A percentile compares a stretch with the other conserved stretches of the same genome.
Conservation (phyloP, 768 basidiomycete species). For the Pisolithus microcarpus region DNA sequence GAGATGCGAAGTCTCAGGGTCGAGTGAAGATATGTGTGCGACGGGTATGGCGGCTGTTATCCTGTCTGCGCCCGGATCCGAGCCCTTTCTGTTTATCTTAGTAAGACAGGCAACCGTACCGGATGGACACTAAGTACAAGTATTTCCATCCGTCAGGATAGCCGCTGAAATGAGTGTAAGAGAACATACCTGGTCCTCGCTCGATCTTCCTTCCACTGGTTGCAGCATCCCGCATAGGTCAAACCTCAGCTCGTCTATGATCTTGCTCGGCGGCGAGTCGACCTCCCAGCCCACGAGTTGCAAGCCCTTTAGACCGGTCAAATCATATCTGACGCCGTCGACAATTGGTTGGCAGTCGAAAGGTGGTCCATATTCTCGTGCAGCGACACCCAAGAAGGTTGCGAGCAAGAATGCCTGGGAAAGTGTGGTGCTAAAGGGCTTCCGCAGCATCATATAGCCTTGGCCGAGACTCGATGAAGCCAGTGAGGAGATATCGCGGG, state of each 20-base stretch:
- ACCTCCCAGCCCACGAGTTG: slow-evolving; percentile 45
- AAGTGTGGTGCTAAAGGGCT: slow-evolving; percentile 5
- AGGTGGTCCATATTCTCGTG: slow-evolving; percentile 28
- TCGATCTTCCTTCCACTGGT: slow-evolving; percentile 36
- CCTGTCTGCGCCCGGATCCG: slow-evolving; percentile 40
- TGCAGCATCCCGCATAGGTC: slow-evolving; percentile 61
- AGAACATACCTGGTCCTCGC: slow-evolving; percentile 61
- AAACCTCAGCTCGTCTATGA: slow-evolving; percentile 53
- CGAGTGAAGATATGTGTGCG: slow-evolving; percentile 34
- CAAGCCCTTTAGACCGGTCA: slow-evolving; percentile 47
- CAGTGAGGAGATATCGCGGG: not conserved
- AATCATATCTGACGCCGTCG: slow-evolving; percentile 48
- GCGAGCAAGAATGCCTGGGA: slow-evolving; percentile 12
- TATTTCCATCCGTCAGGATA: not conserved
- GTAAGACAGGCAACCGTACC: slow-evolving; percentile 74
- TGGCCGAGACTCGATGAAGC: not conserved
- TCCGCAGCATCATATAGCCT: not conserved
- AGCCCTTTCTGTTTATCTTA: slow-evolving; percentile 51
- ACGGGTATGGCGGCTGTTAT: slow-evolving; percentile 73
- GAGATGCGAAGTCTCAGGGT: slow-evolving; percentile 20
- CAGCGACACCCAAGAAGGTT: slow-evolving; percentile 11
- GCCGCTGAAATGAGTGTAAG: not conserved
- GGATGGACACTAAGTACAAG: slow-evolving; percentile 48
- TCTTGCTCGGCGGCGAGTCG: slow-evolving; percentile 56
- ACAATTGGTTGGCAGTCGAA: slow-evolving; percentile 49